Base-by-base conservation (phyloP, 805 yeast species). In the Clavispora phyllophila region DNA sequence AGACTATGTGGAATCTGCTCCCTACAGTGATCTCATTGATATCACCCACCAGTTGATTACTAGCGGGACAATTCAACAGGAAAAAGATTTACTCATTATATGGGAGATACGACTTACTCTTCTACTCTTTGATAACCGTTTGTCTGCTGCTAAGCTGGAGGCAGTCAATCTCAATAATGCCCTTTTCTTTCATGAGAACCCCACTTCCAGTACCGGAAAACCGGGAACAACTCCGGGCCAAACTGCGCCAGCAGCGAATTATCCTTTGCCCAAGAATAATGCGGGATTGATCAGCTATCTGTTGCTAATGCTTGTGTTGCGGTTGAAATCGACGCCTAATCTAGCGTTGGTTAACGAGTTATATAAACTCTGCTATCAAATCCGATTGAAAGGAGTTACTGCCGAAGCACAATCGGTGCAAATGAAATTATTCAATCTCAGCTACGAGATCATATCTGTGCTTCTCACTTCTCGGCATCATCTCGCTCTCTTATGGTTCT, bases 251-350 rank as follows among this genome's bases (percentile, higher is more conserved):
- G 34, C 34, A 10, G 37, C 34, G 13, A 54, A 63, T 2, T 62
- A 58, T 39, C 73, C 73, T 4, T 51, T 70, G 15, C 72, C 73
- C 9, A 62, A 62, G 34, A 66, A 66, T 41, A 66, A 65, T 32
- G 54, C 60, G 24, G 52, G 61, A 6, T 26, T 36, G 8, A 58
- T 68, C n/a, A 47, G 54, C 9, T 56, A 60, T 47, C 51, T 49
- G 41, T 49, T 69, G 27, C 45, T 69, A 20, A 45, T 52, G 29
- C 38, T 72, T 18, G 42, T 76, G 20, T 58, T 71, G 25, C 56
- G 76, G 41, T 57, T 76, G 40, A 73, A 67, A 44, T 62, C 72
- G 24, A 63, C 69, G 1, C 71, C 77, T 5, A 72, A 66, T 43
- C 41, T 73, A 44, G 51, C 58, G 22, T 50, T 73, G 18, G 61